Conservation (phyloP, 2,329 filamentous ascomycete species). For the Colletotrichum neosansevieriae region DNA sequence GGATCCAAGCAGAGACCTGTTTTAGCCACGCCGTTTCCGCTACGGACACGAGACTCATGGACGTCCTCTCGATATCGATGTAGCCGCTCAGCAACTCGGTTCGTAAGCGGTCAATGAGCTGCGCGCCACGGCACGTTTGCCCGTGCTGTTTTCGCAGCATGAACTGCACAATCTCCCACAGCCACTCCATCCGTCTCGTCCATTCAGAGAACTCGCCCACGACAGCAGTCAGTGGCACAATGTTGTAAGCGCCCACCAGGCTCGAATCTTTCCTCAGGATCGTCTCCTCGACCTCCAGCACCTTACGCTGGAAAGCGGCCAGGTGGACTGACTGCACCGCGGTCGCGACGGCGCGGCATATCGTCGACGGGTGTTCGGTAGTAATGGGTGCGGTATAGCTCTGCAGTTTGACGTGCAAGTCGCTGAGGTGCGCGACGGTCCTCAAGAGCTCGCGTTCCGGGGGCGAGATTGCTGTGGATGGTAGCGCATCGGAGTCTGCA, state of each 20-base stretch:
- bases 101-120: constrained; percentile 82
- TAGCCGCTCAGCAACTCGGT: constrained; percentile 88
- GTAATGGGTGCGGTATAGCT: constrained; percentile 75
- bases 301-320: constrained; percentile 82
- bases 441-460: constrained; percentile 86
- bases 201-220: constrained; percentile 89
- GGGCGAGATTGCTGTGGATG: constrained; percentile 71
- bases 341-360: constrained; percentile 89
- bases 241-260: constrained; percentile 90
- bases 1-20: constrained; percentile 88
- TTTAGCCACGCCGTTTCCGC: constrained; percentile 94
- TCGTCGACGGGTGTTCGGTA: constrained; percentile 78
- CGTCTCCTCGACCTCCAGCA: constrained; percentile 84
- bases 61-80: constrained; percentile 83
- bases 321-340: constrained; percentile 82
- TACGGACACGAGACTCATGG: constrained; percentile 77
- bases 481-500: constrained; percentile 59
- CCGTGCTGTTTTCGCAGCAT: constrained; percentile 64
- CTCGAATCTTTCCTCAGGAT: constrained; percentile 82
- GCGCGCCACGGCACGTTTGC: constrained; percentile 72
- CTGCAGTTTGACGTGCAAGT: constrained; percentile 80
- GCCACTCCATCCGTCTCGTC: constrained; percentile 87
- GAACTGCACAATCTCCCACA: constrained; percentile 79
- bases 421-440: constrained; percentile 81
- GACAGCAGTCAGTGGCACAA: constrained; percentile 89